Evolutionary conservation across 148 eudicot genomes (phyloP).

Genomic region (Pharnaceum exiguum): DNA sequence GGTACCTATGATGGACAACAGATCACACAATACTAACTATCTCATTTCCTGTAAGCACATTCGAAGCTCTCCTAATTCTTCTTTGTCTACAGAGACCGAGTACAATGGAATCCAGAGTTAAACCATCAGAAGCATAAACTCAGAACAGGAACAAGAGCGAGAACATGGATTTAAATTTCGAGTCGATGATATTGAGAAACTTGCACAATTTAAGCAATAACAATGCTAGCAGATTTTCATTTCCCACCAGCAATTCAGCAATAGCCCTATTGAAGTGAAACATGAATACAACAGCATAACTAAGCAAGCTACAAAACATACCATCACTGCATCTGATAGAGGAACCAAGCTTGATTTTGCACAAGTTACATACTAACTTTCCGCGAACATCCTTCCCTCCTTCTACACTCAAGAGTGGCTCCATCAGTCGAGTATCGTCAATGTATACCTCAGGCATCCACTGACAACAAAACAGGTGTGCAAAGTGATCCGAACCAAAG

Average conservation of each 20-base stretch:
- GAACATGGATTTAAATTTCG: too few species aligned
- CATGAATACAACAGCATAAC: slow-evolving; percentile 28
- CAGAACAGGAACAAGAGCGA: too few species aligned
- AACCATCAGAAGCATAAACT: too few species aligned
- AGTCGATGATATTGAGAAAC: too few species aligned
- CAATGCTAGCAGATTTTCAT: neutral
- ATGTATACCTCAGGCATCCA: slow-evolving; percentile 90
- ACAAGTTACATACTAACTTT: slow-evolving; percentile 71
- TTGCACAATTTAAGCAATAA: neutral
- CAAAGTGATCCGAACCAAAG: slow-evolving; percentile 42
- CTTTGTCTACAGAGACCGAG: too few species aligned
- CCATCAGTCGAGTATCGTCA: slow-evolving; percentile 77
- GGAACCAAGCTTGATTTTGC: slow-evolving; percentile 82
- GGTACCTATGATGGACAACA: too few species aligned
- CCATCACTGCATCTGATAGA: slow-evolving; percentile 96
- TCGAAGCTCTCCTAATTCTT: too few species aligned
- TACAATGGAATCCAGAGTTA: too few species aligned
- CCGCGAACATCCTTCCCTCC: slow-evolving; percentile 64
- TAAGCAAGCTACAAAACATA: slow-evolving; percentile 55
- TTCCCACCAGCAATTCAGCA: slow-evolving; percentile 5
- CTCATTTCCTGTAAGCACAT: too few species aligned
- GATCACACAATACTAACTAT: too few species aligned
- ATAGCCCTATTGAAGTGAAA: slow-evolving; percentile 17
- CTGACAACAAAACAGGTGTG: slow-evolving; percentile 87
- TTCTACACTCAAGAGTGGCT: slow-evolving; percentile 65